Conservation (phyloP, 306 rosid species). For the Cicer pinnatifidum region DNA sequence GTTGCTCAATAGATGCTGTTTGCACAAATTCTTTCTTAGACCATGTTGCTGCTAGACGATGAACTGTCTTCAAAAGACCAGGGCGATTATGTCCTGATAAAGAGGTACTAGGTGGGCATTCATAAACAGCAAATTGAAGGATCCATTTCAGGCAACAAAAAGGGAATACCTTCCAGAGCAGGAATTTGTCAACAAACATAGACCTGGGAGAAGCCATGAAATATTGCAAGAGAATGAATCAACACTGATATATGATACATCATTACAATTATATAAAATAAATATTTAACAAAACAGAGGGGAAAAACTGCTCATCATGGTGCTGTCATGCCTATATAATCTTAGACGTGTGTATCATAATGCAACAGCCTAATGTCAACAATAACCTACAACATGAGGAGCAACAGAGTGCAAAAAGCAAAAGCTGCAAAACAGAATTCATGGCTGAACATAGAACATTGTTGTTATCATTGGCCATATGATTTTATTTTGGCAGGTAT, state of each 20-base stretch:
- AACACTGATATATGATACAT: slow-evolving; percentile 32
- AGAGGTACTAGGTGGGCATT: slow-evolving; percentile 68
- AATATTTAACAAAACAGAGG: not conserved
- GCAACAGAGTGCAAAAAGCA: not conserved
- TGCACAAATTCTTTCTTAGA: slow-evolving; percentile 87
- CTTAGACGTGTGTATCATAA: slow-evolving; percentile 28
- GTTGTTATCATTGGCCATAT: slow-evolving; percentile 16
- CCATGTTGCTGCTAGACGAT: slow-evolving; percentile 73
- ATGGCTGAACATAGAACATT: slow-evolving; percentile 6
- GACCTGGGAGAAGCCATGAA: slow-evolving; percentile 61
- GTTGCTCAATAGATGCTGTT: slow-evolving; percentile 83
- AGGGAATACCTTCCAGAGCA: slow-evolving; percentile 94
- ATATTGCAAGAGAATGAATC: slow-evolving; percentile 24
- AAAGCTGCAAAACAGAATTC: not conserved
- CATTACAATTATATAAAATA: not conserved
- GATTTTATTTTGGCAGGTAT: not conserved
- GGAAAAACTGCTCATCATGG: slow-evolving; percentile 17
- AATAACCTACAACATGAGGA: slow-evolving; percentile 2
- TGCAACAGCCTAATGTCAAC: slow-evolving; percentile 27
- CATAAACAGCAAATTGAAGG: slow-evolving; percentile 78
- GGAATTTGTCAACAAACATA: slow-evolving; percentile 79
- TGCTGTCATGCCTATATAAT: slow-evolving; percentile 8
- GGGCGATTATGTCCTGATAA: slow-evolving; percentile 50
- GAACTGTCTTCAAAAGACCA: slow-evolving; percentile 58
- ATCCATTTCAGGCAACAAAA: slow-evolving; percentile 85